These are phyloP conservation scores for Nakazawaea ambrosiae DNA, from an alignment of 805 yeast genomes.

Conservation along the genomic window DNA sequence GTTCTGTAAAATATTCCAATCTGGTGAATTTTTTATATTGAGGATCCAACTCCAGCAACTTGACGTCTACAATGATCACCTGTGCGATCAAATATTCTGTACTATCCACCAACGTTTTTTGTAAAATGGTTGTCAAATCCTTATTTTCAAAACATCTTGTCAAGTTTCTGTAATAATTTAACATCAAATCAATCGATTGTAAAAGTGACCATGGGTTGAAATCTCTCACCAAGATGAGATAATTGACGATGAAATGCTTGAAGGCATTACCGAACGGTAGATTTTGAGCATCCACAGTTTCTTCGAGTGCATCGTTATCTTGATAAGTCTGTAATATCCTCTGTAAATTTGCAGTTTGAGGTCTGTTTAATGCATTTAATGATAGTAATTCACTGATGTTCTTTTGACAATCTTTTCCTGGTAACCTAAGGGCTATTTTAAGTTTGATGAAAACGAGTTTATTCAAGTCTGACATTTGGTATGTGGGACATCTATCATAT, in stretches of 20 bases:
- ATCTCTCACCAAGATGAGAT: conserved; percentile 37
- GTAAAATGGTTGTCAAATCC: conserved; percentile 16
- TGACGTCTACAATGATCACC: conserved; percentile 33
- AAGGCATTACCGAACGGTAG: conserved; percentile 25
- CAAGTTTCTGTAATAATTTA: conserved; percentile 37
- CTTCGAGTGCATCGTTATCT: conserved; percentile 14
- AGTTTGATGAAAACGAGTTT: conserved; percentile 1
- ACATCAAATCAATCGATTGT: conserved; percentile 47
- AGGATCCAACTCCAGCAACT: conserved; percentile 29
- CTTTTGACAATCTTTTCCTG: conserved; percentile 17
- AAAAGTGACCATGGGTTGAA: conserved; percentile 50
- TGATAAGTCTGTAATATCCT: conserved; percentile 14
- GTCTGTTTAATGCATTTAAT: conserved; percentile 22
- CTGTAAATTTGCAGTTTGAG: conserved; percentile 22
- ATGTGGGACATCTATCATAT: too few relatives aligned
- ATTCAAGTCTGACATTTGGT: conserved; percentile 6
- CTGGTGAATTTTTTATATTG: conserved; percentile 31
- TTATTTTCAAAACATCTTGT: conserved; percentile 35
- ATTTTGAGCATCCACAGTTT: conserved; percentile 16
- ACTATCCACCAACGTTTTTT: conserved; percentile 29
- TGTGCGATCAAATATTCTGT: conserved; percentile 37
- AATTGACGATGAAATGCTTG: conserved; percentile 34
- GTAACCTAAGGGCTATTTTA: conserved; percentile 14
- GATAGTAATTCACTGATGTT: conserved; percentile 19
- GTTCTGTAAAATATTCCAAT: conserved; percentile 38